Evolutionary conservation across 169 alveolate genomes (phyloP).

Genomic region (Plasmodium falciparum): DNA sequence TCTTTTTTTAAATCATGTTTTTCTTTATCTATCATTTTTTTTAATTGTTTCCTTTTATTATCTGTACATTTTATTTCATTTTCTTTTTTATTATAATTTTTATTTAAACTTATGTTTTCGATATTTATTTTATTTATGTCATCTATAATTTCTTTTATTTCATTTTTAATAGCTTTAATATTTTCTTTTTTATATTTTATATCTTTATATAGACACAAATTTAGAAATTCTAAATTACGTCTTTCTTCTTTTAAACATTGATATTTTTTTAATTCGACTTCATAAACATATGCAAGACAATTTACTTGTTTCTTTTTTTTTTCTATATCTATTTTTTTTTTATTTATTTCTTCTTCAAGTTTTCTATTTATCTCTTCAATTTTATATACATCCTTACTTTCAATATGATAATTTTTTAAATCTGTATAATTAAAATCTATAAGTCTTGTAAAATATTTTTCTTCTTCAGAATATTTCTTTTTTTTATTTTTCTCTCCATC

Average conservation of each 20-base stretch:
- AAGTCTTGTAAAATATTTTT: slow-evolving; percentile 37
- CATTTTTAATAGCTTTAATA: slow-evolving; percentile 34
- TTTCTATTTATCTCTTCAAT: slow-evolving; percentile 62
- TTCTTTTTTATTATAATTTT: slow-evolving; percentile 45
- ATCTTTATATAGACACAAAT: slow-evolving; percentile 66
- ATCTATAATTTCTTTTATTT: slow-evolving; percentile 58
- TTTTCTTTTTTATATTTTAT: slow-evolving; percentile 69
- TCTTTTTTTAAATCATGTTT: slow-evolving; percentile 63
- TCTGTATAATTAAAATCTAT: slow-evolving; percentile 44
- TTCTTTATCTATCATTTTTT: slow-evolving; percentile 36
- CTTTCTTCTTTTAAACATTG: slow-evolving; percentile 72
- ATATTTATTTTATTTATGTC: slow-evolving; percentile 65
- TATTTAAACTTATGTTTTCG: slow-evolving; percentile 50
- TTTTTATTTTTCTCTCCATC: not conserved
- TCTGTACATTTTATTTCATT: slow-evolving; percentile 34
- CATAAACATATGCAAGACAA: slow-evolving; percentile 51
- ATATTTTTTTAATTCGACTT: slow-evolving; percentile 53
- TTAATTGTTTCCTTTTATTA: slow-evolving; percentile 33
- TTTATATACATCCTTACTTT: slow-evolving; percentile 62
- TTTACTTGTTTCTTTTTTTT: slow-evolving; percentile 46
- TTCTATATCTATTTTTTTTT: slow-evolving; percentile 44
- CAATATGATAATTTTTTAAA: slow-evolving; percentile 46
- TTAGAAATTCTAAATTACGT: slow-evolving; percentile 61
- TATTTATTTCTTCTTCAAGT: slow-evolving; percentile 43
- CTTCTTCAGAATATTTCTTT: not conserved